Evolutionary conservation across 2,329 filamentous ascomycete species (phyloP).

Genomic region (Clonostachys byssicola): DNA sequence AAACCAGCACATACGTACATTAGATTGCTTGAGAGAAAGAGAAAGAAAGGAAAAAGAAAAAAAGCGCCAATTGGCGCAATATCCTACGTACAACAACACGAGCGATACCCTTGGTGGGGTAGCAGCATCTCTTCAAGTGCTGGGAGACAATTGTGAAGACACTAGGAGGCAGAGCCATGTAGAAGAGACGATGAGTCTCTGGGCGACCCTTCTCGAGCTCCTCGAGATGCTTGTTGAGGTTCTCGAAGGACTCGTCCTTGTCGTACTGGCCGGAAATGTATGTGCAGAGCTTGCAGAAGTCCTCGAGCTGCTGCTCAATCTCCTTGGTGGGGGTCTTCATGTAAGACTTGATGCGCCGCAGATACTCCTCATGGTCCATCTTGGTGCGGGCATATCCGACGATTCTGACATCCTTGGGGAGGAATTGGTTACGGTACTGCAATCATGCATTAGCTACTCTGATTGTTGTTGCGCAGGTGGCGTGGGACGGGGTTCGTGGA

Average conservation of each 20-base stretch:
- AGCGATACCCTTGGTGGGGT: conserved; percentile 84
- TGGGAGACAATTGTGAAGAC: conserved; percentile 98
- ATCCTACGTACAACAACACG: conserved; percentile 76
- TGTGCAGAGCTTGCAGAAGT: conserved; percentile 83
- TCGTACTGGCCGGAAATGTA: conserved; percentile 98
- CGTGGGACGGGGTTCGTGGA: neutral
- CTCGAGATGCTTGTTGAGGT: conserved; percentile 80
- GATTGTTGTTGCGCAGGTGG: conserved; percentile 1
- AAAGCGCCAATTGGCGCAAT: neutral
- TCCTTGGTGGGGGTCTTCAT: conserved; percentile 99
- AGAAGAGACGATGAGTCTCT: conserved; percentile 91
- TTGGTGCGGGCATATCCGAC: conserved; percentile 98
- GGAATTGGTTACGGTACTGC: conserved; percentile 97
- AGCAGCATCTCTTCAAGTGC: conserved; percentile 96
- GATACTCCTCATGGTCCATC: conserved; percentile 96
- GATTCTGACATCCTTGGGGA: conserved; percentile 93
- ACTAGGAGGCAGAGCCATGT: conserved; percentile 97
- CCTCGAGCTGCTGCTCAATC: conserved; percentile 88
- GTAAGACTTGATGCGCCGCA: conserved; percentile 92
- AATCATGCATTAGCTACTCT: conserved; percentile 4
- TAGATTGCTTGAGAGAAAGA: neutral
- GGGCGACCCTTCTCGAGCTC: conserved; percentile 77
- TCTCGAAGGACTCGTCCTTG: conserved; percentile 88
- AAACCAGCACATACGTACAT: neutral
- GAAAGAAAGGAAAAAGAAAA: neutral